phyloP scores from a whole-genome alignment of 345 rosid genomes.

The Citrus trifoliata region DNA sequence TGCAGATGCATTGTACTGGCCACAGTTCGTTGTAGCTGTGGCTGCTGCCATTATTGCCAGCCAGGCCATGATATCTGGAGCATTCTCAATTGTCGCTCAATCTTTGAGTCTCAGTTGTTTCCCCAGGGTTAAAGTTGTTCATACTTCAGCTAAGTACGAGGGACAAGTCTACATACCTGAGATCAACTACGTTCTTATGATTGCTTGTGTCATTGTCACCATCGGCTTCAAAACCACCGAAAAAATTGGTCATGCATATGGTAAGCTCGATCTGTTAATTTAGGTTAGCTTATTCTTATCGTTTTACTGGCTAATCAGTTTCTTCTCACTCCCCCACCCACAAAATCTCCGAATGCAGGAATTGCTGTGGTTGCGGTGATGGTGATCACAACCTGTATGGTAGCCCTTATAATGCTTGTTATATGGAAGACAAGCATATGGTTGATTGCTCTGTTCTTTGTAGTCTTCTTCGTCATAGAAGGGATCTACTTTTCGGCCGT shows the following conservation, averaged over 20 bases:
- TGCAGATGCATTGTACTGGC: constrained; percentile 33
- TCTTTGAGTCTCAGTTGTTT: constrained; percentile 66
- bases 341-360: constrained; percentile 24
- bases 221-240: constrained; percentile 46
- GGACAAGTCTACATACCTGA: constrained; percentile 94
- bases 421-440: constrained; percentile 59
- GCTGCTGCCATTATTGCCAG: constrained; percentile 80
- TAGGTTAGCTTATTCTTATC: too few relatives aligned
- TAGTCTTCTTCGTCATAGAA: constrained; percentile 38
- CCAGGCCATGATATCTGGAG: constrained; percentile 83
- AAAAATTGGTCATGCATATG: constrained; percentile 78
- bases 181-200: constrained; percentile 72
- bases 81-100: constrained; percentile 63
- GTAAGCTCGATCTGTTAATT: constrained; percentile 22
- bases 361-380: constrained; percentile 67
- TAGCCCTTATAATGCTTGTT: constrained; percentile 61
- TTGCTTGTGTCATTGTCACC: constrained; percentile 58
- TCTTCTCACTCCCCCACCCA: too few relatives aligned
- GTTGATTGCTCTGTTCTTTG: constrained; percentile 38
- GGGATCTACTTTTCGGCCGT: constrained; percentile 44
- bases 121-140: constrained; percentile 75
- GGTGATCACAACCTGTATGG: constrained; percentile 58
- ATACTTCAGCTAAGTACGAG: constrained; percentile 67
- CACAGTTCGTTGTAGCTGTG: constrained; percentile 47
- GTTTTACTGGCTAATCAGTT: too few relatives aligned